phyloP scores from a whole-genome alignment of 257 asterid species.

The Solanum megistacrolobum region DNA sequence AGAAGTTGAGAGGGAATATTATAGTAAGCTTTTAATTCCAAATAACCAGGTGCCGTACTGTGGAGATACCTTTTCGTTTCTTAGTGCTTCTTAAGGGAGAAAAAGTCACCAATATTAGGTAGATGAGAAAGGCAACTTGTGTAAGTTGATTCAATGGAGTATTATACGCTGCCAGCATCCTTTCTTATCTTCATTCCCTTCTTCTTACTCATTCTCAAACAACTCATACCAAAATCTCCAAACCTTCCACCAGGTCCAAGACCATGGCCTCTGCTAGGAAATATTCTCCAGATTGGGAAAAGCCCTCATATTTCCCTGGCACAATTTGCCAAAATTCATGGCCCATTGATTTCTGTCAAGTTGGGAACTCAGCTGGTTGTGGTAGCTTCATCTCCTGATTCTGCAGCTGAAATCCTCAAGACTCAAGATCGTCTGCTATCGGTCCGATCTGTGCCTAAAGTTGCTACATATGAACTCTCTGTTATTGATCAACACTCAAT shows the following conservation, averaged over 20 bases:
- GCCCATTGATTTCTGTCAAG: conserved; percentile 27
- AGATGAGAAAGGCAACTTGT: too few relatives aligned
- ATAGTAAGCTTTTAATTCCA: too few relatives aligned
- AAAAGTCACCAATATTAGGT: too few relatives aligned
- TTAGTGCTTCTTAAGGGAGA: too few relatives aligned
- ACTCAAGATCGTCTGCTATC: conserved; percentile 22
- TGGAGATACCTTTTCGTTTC: too few relatives aligned
- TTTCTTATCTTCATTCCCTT: not conserved
- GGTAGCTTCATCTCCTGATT: conserved; percentile 35
- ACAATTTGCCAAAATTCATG: conserved; percentile 19
- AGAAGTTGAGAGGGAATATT: too few relatives aligned
- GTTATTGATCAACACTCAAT: conserved; percentile 15
- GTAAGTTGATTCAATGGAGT: not conserved
- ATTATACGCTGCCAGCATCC: not conserved
- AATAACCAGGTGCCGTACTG: too few relatives aligned
- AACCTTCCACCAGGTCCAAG: conserved; percentile 13
- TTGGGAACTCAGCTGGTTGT: conserved; percentile 23
- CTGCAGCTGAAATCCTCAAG: conserved; percentile 29
- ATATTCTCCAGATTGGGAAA: conserved; percentile 5
- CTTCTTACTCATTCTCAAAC: not conserved
- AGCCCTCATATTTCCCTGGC: conserved; percentile 13
- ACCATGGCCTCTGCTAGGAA: conserved; percentile 18
- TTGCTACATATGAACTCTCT: not conserved
- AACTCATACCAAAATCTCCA: not conserved
- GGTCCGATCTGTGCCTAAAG: conserved; percentile 17